Evolutionary conservation across 805 yeast species (phyloP), one percentile per base, ranked within the genome.

Genomic region (Kuraishia molischiana): DNA sequence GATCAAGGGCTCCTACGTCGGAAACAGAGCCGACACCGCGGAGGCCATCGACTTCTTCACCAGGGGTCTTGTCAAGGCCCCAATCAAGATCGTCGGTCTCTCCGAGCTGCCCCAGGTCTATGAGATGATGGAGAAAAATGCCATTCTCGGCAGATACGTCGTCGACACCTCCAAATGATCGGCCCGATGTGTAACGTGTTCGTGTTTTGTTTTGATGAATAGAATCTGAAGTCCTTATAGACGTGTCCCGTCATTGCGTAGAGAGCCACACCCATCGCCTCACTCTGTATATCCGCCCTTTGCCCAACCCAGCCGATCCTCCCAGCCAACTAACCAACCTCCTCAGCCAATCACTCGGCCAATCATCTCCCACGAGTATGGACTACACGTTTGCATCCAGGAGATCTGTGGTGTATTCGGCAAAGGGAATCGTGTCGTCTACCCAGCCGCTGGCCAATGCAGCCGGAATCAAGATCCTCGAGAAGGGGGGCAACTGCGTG

Each of bases 381-480:
- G 35, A 32, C 21, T 24, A 40, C 17, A 51, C 42, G 20, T 39
- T 36, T 56, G 46, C 56, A 13, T 79, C 86, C 2, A 63, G 90
- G 48, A 64, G 94, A 38, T 81, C 90, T 1, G 79, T 78, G 0
- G 90, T 82, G 4, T 79, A 79, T 53, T 79, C 89, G 3, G 61
- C 77, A 15, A 73, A 72, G 50, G 92, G 89, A 2, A 74, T 84
- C 35, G 86, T 81, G 2, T 70, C 85, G 1, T 77, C 87, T 2
- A 65, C 89, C 0, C 92, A 85, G 56, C 85, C 90, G 3, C 56
- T 79, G 36, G 94, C 92, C 24, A 74, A 76, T 37, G 75, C 83
- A 1, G 90, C 87, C 0, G 89, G 86, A 3, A 54, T 79, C 24
- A 68, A 69, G 51, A 72, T 83, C 26, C 65, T 84, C 21, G 76